A percentile compares a stretch with the other conserved stretches of the same genome.
Evolutionary conservation across 164 flowering plant species (phyloP).

Genomic region (Dillenia turbinata): DNA sequence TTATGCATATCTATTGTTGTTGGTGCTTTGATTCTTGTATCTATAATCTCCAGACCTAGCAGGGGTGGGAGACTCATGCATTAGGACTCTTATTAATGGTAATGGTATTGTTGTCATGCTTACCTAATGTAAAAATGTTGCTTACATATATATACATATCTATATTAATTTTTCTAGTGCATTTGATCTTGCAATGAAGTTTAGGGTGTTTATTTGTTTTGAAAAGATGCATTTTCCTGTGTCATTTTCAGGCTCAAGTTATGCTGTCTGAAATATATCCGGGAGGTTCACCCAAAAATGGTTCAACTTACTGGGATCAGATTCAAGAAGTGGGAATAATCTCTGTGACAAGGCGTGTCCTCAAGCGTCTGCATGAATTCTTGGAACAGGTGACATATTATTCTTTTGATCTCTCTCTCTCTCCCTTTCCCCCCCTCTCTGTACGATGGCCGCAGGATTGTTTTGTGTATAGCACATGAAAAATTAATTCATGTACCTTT

Average conservation of each 20-base stretch:
- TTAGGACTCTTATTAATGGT: too few species aligned
- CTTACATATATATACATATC: too few species aligned
- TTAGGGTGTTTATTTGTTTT: background rate
- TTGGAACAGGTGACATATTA: constrained; percentile 64
- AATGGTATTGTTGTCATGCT: too few species aligned
- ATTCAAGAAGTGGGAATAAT: constrained; percentile 79
- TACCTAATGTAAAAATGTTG: too few species aligned
- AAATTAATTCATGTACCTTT: too few species aligned
- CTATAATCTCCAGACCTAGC: too few species aligned
- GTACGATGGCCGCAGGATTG: too few species aligned
- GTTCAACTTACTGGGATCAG: constrained; percentile 94
- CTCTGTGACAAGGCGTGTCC: constrained; percentile 72
- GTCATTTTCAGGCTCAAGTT: constrained; percentile 66
- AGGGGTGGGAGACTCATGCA: too few species aligned
- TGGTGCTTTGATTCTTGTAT: too few species aligned
- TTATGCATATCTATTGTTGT: too few species aligned
- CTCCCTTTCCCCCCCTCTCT: too few species aligned
- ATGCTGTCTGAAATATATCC: constrained; percentile 98
- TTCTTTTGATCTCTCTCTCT: background rate
- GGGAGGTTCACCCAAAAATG: constrained; percentile 86
- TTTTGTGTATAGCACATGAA: too few species aligned
- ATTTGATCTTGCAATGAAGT: constrained; percentile 1
- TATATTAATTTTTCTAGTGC: background rate
- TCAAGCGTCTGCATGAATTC: constrained; percentile 74
- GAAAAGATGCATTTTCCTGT: background rate